Evolutionary conservation across 148 eudicot species (phyloP).

Genomic region (Nyssa sinensis): DNA sequence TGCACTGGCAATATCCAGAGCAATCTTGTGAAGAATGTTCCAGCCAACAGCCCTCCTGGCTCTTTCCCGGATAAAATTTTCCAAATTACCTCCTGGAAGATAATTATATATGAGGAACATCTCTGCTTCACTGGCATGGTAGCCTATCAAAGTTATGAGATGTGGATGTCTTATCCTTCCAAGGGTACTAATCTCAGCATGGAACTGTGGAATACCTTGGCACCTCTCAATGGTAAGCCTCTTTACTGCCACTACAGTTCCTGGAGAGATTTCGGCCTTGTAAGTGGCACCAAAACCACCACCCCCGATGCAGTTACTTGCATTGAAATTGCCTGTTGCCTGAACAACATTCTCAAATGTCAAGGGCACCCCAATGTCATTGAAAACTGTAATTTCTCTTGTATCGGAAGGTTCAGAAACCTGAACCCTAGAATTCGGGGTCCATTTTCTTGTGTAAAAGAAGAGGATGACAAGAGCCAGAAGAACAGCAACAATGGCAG

Average conservation of each 20-base stretch:
- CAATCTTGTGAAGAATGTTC: conserved; percentile 60
- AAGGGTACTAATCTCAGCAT: conserved; percentile 62
- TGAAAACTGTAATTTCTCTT: conserved; percentile 40
- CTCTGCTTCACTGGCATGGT: conserved; percentile 59
- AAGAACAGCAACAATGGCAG: conserved; percentile 45
- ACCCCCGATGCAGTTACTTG: conserved; percentile 59
- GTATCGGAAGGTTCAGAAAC: conserved; percentile 23
- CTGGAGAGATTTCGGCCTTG: conserved; percentile 53
- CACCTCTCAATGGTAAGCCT: conserved; percentile 53
- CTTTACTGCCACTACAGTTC: conserved; percentile 56
- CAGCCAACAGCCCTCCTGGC: conserved; percentile 33
- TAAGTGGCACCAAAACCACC: conserved; percentile 83
- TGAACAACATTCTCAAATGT: conserved; percentile 46
- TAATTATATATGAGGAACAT: conserved; percentile 76
- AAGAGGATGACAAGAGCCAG: conserved; percentile 44
- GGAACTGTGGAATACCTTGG: conserved; percentile 64
- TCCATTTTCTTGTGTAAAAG: conserved; percentile 41
- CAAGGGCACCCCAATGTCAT: conserved; percentile 43
- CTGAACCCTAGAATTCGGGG: conserved; percentile 37
- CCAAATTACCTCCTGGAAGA: conserved; percentile 71
- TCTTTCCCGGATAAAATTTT: conserved; percentile 53
- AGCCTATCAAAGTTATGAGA: conserved; percentile 62
- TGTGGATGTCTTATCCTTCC: conserved; percentile 56
- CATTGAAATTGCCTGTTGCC: conserved; percentile 58
- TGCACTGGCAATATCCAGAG: conserved; percentile 63